Percentiles rank a stretch among this genome's conserved stretches.
Conservation (phyloP, 345 rosid genomes). For the Citrus hindsii region DNA sequence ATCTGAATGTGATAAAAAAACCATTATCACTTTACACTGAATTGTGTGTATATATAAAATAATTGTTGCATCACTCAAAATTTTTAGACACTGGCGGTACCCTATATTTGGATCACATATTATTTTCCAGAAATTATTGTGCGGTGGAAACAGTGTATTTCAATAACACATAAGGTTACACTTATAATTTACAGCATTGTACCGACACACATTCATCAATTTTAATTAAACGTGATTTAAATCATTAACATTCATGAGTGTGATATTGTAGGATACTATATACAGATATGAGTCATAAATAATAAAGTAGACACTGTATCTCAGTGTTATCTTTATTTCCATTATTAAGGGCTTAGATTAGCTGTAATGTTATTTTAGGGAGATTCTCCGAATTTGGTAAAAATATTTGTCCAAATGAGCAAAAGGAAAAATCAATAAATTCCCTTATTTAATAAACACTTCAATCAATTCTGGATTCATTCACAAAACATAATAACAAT, state of each 20-base stretch:
- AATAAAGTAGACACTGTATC: not conserved
- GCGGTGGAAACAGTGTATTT: no score
- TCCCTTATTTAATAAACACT: not conserved
- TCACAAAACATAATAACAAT: not conserved
- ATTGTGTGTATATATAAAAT: no score
- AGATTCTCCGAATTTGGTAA: not conserved
- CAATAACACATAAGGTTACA: no score
- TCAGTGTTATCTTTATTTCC: not conserved
- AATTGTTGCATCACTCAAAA: no score
- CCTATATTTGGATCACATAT: not conserved
- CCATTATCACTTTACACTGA: not conserved
- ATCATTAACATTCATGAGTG: no score
- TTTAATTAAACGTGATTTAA: no score
- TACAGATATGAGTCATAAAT: no score
- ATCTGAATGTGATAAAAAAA: not conserved
- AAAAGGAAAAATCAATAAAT: not conserved
- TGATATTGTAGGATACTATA: no score
- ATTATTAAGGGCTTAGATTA: not conserved
- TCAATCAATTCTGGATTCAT: not conserved
- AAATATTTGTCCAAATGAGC: not conserved
- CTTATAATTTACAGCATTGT: no score
- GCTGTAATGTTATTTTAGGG: not conserved
- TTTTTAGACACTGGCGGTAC: no score
- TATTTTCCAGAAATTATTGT: not conserved
- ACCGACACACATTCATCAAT: no score